A percentile compares a stretch with the other conserved stretches of the same genome.
phyloP scores from a whole-genome alignment of 352 stramenopile genomes.

The Phytopythium boreale region DNA sequence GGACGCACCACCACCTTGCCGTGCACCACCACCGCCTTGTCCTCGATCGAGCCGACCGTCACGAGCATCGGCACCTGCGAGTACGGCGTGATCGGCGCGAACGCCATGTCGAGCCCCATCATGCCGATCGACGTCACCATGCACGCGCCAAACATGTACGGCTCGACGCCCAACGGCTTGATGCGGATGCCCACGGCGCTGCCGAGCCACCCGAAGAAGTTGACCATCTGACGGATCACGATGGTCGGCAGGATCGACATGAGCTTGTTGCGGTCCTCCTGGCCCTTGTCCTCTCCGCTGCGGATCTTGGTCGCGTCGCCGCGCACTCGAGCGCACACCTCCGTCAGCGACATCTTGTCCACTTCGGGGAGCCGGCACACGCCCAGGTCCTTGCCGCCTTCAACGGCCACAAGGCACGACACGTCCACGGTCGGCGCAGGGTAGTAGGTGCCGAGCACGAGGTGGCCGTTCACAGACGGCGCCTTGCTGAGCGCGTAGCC shows the following conservation, averaged over 20 bases:
- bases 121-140: slow-evolving; percentile 75
- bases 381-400: slow-evolving; percentile 55
- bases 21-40: slow-evolving; percentile 60
- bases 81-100: slow-evolving; percentile 62
- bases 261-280: slow-evolving; percentile 63
- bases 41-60: slow-evolving; percentile 60
- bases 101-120: slow-evolving; percentile 69
- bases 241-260: slow-evolving; percentile 54
- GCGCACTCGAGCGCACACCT: slow-evolving; percentile 41
- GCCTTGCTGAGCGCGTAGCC: slow-evolving; percentile 45
- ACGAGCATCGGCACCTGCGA: slow-evolving; percentile 65
- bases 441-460: slow-evolving; percentile 73
- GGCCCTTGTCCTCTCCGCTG: slow-evolving; percentile 49
- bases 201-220: slow-evolving; percentile 63
- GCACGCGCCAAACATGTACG: slow-evolving; percentile 69
- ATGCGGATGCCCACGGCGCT: slow-evolving; percentile 54
- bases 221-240: slow-evolving; percentile 47
- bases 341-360: slow-evolving; percentile 58
- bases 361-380: slow-evolving; percentile 41
- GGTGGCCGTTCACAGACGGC: slow-evolving; percentile 67
- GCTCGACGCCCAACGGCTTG: slow-evolving; percentile 49
- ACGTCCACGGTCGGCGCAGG: slow-evolving; percentile 56
- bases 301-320: slow-evolving; percentile 52
- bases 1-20: slow-evolving; percentile 54
- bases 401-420: slow-evolving; percentile 60